Evolutionary conservation across 2,329 filamentous ascomycete genomes (phyloP).

Genomic region (Sporothrix globosa): DNA sequence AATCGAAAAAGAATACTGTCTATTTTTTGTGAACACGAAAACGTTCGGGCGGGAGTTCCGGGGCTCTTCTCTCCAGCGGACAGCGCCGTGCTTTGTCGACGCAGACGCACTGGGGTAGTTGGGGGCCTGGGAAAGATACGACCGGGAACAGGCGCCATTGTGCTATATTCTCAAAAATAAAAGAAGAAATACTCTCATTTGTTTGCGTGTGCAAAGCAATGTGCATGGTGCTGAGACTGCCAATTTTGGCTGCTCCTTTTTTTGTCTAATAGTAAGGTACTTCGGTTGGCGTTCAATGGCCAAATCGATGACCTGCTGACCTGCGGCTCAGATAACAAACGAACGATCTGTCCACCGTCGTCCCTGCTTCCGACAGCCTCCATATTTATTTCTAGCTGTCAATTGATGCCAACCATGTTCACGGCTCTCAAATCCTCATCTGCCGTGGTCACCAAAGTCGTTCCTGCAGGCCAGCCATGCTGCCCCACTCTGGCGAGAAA

Average conservation of each 20-base stretch:
- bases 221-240: background rate
- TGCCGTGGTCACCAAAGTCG: conserved; percentile 46
- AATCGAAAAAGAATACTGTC: conserved; percentile 26
- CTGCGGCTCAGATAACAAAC: background rate
- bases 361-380: too few species aligned
- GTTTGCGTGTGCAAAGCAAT: background rate
- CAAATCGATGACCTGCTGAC: background rate
- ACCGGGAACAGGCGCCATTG: conserved; percentile 29
- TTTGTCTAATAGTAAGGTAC: background rate
- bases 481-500: conserved; percentile 34
- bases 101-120: conserved; percentile 14
- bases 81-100: conserved; percentile 8
- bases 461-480: background rate
- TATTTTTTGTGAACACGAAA: conserved; percentile 27
- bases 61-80: conserved; percentile 22
- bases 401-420: background rate
- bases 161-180: conserved; percentile 28
- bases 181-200: conserved; percentile 24
- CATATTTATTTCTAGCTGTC: background rate
- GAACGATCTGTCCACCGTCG: background rate
- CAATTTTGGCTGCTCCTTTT: background rate
- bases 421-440: conserved; percentile 35
- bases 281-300: background rate
- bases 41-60: conserved; percentile 21
- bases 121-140: conserved; percentile 18